phyloP scores from a whole-genome alignment of 768 basidiomycete species.

The Termitomyces sp. region DNA sequence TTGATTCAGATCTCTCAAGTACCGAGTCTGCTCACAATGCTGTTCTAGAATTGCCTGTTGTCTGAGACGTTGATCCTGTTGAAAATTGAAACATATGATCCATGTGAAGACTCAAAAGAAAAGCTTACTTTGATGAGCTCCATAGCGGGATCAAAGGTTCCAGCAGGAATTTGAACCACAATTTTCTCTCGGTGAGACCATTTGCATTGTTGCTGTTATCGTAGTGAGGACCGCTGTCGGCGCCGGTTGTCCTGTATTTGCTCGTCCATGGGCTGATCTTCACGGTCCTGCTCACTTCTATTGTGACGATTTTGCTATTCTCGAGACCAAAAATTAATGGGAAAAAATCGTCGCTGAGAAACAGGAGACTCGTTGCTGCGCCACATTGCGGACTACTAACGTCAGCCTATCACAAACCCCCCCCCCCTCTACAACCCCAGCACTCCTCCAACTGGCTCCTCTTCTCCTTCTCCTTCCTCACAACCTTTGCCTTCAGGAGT shows the following conservation, averaged over 20 bases:
- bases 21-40: constrained; percentile 1
- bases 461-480: no score
- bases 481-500: no score
- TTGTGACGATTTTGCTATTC: not conserved
- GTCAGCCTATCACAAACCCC: no score
- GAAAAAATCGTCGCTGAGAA: not conserved
- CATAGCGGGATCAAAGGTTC: not conserved
- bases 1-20: constrained; percentile 1
- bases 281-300: not conserved
- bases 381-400: no score
- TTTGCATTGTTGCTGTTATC: not conserved
- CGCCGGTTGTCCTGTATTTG: no score
- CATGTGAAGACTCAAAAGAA: no score
- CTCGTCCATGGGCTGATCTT: not conserved
- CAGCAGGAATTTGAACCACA: not conserved
- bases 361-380: no score
- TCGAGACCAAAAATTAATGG: not conserved
- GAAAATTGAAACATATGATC: not conserved
- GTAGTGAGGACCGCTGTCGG: not conserved
- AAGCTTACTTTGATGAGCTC: not conserved
- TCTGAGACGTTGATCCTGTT: not conserved
- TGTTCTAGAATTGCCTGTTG: constrained; percentile 5
- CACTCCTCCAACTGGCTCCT: no score
- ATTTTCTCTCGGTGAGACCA: not conserved
- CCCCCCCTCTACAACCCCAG: no score